Conservation (phyloP, 169 alveolate species). For the Plasmodium cynomolgi region DNA sequence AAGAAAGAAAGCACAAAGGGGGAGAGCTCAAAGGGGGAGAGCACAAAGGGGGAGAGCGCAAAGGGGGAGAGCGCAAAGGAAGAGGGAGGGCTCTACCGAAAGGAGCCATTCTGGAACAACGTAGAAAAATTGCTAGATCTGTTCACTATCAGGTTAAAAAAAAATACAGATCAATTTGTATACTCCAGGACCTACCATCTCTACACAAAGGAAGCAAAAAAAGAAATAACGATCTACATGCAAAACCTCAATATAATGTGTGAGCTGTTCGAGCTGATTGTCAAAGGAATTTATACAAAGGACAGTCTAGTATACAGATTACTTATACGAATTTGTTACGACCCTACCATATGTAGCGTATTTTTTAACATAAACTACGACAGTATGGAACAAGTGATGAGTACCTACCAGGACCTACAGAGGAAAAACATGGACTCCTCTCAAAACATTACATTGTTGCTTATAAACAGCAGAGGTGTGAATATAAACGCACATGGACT, state of each 20-base stretch:
- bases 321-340: constrained; percentile 21
- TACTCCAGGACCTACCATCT: not conserved
- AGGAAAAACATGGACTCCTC: constrained; percentile 15
- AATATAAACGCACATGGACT: not conserved
- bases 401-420: not conserved
- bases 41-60: not conserved
- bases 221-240: constrained; percentile 19
- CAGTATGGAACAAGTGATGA: constrained; percentile 1
- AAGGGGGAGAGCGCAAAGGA: not conserved
- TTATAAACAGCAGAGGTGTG: not conserved
- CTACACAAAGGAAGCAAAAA: constrained; percentile 16
- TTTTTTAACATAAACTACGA: constrained; percentile 18
- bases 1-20: not conserved
- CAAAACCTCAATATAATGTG: constrained; percentile 25
- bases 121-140: not conserved
- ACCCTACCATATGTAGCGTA: constrained; percentile 12
- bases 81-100: not conserved
- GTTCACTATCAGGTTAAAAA: constrained; percentile 5
- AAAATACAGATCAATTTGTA: not conserved
- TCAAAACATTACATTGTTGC: not conserved
- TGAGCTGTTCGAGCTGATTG: constrained; percentile 44
- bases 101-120: constrained; percentile 5
- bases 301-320: constrained; percentile 9
- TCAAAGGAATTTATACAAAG: constrained; percentile 37
- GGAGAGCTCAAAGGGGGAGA: not conserved